Conservation (phyloP, 805 yeast species). For the Candida glaebosa region DNA sequence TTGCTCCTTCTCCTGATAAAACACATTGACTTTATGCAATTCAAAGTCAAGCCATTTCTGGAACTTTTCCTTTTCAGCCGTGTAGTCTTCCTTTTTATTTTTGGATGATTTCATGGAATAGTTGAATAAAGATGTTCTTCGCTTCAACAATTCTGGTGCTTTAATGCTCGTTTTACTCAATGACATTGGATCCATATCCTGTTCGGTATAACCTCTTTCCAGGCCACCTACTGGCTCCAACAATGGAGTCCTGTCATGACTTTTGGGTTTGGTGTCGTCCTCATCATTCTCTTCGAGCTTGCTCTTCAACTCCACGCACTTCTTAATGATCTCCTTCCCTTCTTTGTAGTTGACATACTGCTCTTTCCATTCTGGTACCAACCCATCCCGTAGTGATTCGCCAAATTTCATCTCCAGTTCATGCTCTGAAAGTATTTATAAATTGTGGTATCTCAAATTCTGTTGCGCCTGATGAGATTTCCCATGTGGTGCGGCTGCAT, state of each 20-base stretch:
- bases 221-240: conserved; percentile 11
- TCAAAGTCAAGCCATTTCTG: conserved; percentile 66
- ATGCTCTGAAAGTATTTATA: not conserved
- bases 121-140: conserved; percentile 20
- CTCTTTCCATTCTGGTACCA: conserved; percentile 86
- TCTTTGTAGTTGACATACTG: conserved; percentile 70
- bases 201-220: not conserved
- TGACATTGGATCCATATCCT: not conserved
- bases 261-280: conserved; percentile 3
- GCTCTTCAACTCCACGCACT: conserved; percentile 16
- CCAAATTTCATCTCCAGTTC: conserved; percentile 59
- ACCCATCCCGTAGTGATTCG: conserved; percentile 60
- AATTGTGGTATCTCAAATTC: not conserved
- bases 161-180: not conserved
- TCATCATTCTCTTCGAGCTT: conserved; percentile 3
- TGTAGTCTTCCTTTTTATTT: conserved; percentile 19
- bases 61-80: conserved; percentile 47
- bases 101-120: conserved; percentile 17
- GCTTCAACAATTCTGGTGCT: not conserved
- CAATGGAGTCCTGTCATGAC: conserved; percentile 26
- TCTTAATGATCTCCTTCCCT: conserved; percentile 53
- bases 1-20: conserved; percentile 58
- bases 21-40: conserved; percentile 54
- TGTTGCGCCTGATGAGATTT: not conserved
- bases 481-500: not conserved